These are phyloP conservation scores for Cercospora sojina DNA, from an alignment of 2,329 filamentous ascomycete genomes.

Conservation along the genomic window DNA sequence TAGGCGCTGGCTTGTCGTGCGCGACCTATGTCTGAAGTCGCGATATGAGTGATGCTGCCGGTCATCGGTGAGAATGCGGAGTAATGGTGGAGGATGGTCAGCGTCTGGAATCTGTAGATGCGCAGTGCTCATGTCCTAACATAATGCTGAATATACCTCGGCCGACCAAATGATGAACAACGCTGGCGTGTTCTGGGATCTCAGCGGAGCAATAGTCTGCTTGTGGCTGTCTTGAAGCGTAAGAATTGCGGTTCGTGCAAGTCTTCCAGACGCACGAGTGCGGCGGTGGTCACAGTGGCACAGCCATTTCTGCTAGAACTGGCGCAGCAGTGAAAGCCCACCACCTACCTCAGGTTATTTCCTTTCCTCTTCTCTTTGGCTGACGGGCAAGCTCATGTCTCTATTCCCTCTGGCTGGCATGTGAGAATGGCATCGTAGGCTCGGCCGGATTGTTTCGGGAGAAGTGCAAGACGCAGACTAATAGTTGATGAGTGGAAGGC, in stretches of 20 bases:
- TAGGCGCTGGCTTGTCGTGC: conserved; percentile 17
- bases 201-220: background rate
- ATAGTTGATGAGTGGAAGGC: background rate
- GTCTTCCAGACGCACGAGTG: too few species aligned
- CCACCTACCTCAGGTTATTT: too few species aligned
- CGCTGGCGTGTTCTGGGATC: background rate
- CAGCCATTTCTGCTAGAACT: too few species aligned
- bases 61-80: background rate
- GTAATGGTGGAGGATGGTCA: background rate
- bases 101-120: background rate
- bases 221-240: too few species aligned
- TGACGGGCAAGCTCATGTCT: background rate
- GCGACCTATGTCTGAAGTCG: conserved; percentile 21
- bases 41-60: background rate
- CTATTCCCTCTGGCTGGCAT: background rate
- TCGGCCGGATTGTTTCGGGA: background rate
- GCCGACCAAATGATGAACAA: background rate
- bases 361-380: background rate
- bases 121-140: background rate
- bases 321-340: too few species aligned
- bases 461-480: background rate
- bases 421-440: background rate
- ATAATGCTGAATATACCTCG: background rate
- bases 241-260: too few species aligned
- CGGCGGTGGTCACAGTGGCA: too few species aligned